These are phyloP conservation scores for Peribolospora baueri DNA, from an alignment of 768 basidiomycete genomes.

Conservation along the genomic window DNA sequence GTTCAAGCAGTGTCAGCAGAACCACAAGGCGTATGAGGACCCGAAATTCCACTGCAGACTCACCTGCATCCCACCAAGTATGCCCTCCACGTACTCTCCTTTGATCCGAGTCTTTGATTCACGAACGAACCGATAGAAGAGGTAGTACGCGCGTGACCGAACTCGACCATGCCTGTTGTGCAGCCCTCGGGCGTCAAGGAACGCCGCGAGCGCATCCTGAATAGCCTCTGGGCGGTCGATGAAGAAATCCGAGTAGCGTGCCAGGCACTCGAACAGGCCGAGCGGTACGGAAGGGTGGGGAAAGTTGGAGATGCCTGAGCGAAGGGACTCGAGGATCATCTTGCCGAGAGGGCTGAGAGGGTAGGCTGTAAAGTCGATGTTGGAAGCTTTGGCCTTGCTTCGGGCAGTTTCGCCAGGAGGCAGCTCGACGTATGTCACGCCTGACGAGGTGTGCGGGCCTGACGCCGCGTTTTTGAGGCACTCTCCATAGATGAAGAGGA, in stretches of 20 bases:
- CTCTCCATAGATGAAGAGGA: constrained; percentile 83
- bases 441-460: neutral
- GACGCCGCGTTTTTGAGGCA: constrained; percentile 34
- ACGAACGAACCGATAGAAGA: constrained; percentile 77
- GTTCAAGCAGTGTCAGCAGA: constrained; percentile 13
- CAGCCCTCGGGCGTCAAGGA: constrained; percentile 62
- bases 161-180: constrained; percentile 48
- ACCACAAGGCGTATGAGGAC: neutral
- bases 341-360: constrained; percentile 77
- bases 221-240: constrained; percentile 74
- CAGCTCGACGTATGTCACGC: no score
- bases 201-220: constrained; percentile 59
- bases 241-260: constrained; percentile 93
- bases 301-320: constrained; percentile 55
- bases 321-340: constrained; percentile 58
- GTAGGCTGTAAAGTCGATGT: constrained; percentile 25
- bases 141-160: constrained; percentile 61
- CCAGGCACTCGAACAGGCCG: constrained; percentile 76
- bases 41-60: constrained; percentile 3
- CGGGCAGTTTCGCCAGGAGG: neutral
- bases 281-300: constrained; percentile 62
- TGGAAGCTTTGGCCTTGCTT: neutral
- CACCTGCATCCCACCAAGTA: constrained; percentile 31
- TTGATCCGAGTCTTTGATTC: constrained; percentile 52
- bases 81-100: constrained; percentile 37